These are phyloP conservation scores for Echeveria elegans DNA, from an alignment of 164 flowering plant genomes.

Conservation along the genomic window DNA sequence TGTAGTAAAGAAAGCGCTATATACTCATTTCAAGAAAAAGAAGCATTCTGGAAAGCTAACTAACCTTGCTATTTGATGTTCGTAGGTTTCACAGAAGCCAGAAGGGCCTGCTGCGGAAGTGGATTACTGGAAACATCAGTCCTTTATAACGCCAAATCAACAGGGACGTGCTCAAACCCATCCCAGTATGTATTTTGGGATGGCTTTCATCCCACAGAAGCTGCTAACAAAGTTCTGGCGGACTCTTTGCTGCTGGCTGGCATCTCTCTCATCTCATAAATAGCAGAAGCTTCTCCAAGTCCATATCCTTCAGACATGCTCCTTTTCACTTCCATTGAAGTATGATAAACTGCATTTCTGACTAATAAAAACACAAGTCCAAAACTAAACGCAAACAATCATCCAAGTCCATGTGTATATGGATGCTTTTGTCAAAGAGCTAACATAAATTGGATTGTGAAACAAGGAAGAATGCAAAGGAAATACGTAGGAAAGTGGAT, in stretches of 20 bases:
- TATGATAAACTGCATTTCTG: background rate
- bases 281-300: background rate
- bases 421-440: no score
- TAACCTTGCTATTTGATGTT: background rate
- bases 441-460: no score
- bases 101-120: slow-evolving; percentile 81
- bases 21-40: background rate
- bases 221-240: slow-evolving; percentile 60
- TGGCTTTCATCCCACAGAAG: slow-evolving; percentile 79
- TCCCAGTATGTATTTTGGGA: slow-evolving; percentile 86
- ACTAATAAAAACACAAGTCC: no score
- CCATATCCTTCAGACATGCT: background rate
- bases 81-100: slow-evolving; percentile 77
- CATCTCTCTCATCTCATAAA: slow-evolving; percentile 48
- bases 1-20: slow-evolving; percentile 39
- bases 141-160: slow-evolving; percentile 48
- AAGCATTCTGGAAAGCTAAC: background rate
- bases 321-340: background rate
- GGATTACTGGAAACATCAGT: slow-evolving; percentile 63
- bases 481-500: no score
- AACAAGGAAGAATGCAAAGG: no score
- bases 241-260: slow-evolving; percentile 49
- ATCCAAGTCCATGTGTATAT: no score
- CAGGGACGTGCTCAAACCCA: slow-evolving; percentile 70
- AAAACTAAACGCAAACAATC: background rate